Evolutionary conservation across 2,329 filamentous ascomycete species (phyloP), one percentile per base, ranked within the genome.

Genomic region (Trichoderma afroharzianum): DNA sequence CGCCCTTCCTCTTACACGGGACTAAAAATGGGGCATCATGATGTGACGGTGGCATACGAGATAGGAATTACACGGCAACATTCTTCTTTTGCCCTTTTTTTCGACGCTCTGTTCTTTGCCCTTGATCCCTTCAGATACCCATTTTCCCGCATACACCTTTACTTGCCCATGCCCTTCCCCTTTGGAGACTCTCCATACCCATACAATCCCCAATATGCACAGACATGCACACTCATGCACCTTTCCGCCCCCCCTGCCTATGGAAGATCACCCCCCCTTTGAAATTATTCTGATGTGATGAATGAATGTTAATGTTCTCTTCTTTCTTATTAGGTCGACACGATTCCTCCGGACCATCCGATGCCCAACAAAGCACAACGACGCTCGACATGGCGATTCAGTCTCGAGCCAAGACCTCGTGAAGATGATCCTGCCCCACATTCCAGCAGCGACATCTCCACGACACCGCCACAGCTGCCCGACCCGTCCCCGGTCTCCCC

Each of bases 341-440:
- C 71, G 76, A 71, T 76, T 75, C 63, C 76, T 79, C 75, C 77
- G 77, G 79, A 79, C 75, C 80, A 81, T 76, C 75, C 63, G 63
- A 79, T 79, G 74, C 74, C 74, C 75, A 80, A 81, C 74, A 81
- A 83, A 79, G 72, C 76, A 74, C 81, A 83, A 72, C 81, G 83
- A 69, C 82, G 83, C 69, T 78, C 80, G 63, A 86, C 85, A 28
- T 86, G 84, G 85, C 82, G 81, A 63, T 72, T 85, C 76, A 77
- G 78, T 72, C 74, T 82, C 74, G 77, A 81, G 73, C 71, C 77
- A 63, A 81, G 78, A 74, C 78, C 81, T 69, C 76, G 75, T 71
- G 74, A 74, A 61, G 76, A 76, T 66, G 75, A 73, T 64, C 57
- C 72, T 53, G 72, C 72, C 68, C 53, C 76, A 73, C 77, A 74